Evolutionary conservation across 2,329 filamentous ascomycete species (phyloP).

Genomic region (Dactylonectria estremocensis): DNA sequence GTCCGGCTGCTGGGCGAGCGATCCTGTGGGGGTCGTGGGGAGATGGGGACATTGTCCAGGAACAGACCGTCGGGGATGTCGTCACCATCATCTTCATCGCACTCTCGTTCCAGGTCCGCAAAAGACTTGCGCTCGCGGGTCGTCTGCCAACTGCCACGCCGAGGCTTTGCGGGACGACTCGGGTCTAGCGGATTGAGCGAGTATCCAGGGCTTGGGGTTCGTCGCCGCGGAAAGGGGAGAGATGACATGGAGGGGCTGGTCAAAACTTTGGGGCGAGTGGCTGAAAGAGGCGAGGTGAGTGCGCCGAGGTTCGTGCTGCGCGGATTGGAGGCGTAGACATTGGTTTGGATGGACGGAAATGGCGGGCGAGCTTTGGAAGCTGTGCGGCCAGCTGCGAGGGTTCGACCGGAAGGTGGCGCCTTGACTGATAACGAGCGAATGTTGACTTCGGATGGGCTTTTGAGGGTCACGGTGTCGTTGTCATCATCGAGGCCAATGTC

Average conservation of each 20-base stretch:
- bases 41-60: constrained; percentile 87
- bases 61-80: constrained; percentile 86
- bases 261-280: constrained; percentile 47
- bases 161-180: constrained; percentile 56
- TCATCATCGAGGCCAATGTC: constrained; percentile 89
- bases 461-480: constrained; percentile 67
- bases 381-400: constrained; percentile 50
- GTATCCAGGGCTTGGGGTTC: constrained; percentile 67
- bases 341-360: constrained; percentile 62
- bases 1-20: constrained; percentile 70
- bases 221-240: constrained; percentile 56
- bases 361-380: constrained; percentile 58
- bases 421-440: constrained; percentile 52
- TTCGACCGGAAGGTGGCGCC: constrained; percentile 48
- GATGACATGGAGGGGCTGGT: constrained; percentile 55
- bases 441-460: constrained; percentile 62
- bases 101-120: constrained; percentile 82
- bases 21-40: constrained; percentile 75
- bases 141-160: constrained; percentile 81
- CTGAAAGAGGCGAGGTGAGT: constrained; percentile 53
- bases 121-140: constrained; percentile 76
- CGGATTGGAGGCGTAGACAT: constrained; percentile 64
- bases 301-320: constrained; percentile 64
- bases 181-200: constrained; percentile 63
- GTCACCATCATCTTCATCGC: constrained; percentile 81